Percentiles rank a stretch among this genome's conserved stretches.
Conservation (phyloP, 2,329 filamentous ascomycete genomes). For the Trichoderma afroharzianum region DNA sequence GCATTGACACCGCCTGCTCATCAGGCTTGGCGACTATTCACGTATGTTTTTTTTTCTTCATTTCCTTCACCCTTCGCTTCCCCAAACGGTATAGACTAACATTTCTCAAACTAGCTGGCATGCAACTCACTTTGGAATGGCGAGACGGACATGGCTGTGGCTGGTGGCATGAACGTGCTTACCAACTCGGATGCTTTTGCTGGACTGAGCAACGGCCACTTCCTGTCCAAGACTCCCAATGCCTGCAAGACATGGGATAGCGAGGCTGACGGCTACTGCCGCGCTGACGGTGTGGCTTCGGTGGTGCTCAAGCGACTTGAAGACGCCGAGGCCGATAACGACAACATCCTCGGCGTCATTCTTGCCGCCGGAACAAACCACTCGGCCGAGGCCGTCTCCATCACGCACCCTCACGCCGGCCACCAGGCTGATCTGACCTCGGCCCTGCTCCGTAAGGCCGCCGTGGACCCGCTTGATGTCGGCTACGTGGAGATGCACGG, state of each 20-base stretch:
- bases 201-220: not conserved
- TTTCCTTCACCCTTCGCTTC: too few relatives aligned
- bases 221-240: constrained; percentile 32
- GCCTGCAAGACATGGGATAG: constrained; percentile 28
- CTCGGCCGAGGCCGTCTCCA: constrained; percentile 65
- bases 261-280: constrained; percentile 45
- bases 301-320: constrained; percentile 46
- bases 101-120: not conserved
- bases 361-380: constrained; percentile 65
- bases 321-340: constrained; percentile 54
- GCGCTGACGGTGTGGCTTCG: constrained; percentile 45
- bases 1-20: not conserved
- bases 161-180: not conserved
- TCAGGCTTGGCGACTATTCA: not conserved
- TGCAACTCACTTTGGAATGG: not conserved
- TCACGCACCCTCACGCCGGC: constrained; percentile 65
- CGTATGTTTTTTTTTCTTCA: not conserved
- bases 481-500: constrained; percentile 90
- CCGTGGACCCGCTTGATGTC: constrained; percentile 73
- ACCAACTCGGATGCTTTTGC: not conserved
- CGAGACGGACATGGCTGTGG: not conserved
- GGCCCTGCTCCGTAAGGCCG: constrained; percentile 65
- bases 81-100: too few relatives aligned
- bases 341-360: constrained; percentile 63
- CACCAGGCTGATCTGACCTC: constrained; percentile 60